Evolutionary conservation across 2,329 filamentous ascomycete species (phyloP), one percentile per base, ranked within the genome.

Genomic region (Aspergillus piperis): DNA sequence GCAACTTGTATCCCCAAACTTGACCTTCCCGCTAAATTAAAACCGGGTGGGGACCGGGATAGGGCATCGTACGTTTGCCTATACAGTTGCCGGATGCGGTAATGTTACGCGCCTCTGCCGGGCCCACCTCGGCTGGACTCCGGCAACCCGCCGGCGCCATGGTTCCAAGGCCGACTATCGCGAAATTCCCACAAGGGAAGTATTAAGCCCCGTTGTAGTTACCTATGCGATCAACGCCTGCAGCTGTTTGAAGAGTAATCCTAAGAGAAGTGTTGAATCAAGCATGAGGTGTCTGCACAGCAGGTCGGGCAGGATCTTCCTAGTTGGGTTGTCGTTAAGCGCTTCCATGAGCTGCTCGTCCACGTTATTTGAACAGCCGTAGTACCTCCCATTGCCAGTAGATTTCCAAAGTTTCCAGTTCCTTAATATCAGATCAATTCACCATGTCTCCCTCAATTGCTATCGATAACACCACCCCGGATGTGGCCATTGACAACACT

Each of bases 381-480:
- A 19, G 41, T 13, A 19, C 5, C 3, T 41, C 50, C 19, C 49
- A 21, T 32, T 44, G 10, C n/a, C 42, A 19, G 4, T 7, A n/a
- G 15, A 10, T 13, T 25, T 13, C 15, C 21, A 15, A 5, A 32
- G 17, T n/a, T 39, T 39, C 30, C 38, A 21, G 11, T 30, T 23
- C 2, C 21, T 13, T 8, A 54, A 41, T 32, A 8, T 21, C 49
- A 27, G 8, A 19, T 36, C 27, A 39, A n/a, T 11, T 25, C 61
- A 68, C 44, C 50, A 70, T 70, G 68, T 56, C 64, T 23, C 67
- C 68, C 50, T 61, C 68, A 21, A 23, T 54, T n/a, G n/a, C 30
- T 7, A 21, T 44, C 36, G 36, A 53, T 25, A 52, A 52, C 51
- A 54, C 52, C 23, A 54, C 38, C 15, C 38, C 52, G 3, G 52